Percentiles rank a stretch among this genome's conserved stretches.
phyloP scores from a whole-genome alignment of 2,329 filamentous ascomycete species.

The Cercospora sojina region DNA sequence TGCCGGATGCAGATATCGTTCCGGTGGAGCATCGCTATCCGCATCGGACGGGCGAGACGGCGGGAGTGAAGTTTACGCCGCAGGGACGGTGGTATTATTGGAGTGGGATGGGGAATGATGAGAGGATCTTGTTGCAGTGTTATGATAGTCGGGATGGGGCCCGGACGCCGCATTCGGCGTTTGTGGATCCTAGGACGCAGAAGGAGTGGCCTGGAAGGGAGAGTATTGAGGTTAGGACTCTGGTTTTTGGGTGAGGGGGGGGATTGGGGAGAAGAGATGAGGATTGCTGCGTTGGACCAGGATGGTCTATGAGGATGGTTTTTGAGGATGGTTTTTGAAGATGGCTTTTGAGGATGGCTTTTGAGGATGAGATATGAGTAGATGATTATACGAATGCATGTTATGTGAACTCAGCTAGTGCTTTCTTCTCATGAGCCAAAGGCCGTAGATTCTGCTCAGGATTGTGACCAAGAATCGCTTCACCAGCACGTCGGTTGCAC shows the following conservation, averaged over 20 bases:
- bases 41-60: slow-evolving; percentile 70
- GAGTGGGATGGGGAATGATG: slow-evolving; percentile 68
- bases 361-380: neutral
- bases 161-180: slow-evolving; percentile 69
- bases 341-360: too few relatives aligned
- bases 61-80: slow-evolving; percentile 62
- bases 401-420: neutral
- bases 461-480: too few relatives aligned
- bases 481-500: too few relatives aligned
- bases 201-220: slow-evolving; percentile 65
- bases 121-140: slow-evolving; percentile 54
- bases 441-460: too few relatives aligned
- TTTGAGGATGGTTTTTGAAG: too few relatives aligned
- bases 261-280: neutral
- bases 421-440: neutral
- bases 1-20: slow-evolving; percentile 64
- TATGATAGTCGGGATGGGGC: slow-evolving; percentile 45
- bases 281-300: too few relatives aligned
- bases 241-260: slow-evolving; percentile 63
- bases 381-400: neutral
- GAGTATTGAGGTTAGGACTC: slow-evolving; percentile 83
- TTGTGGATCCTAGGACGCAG: slow-evolving; percentile 70
- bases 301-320: too few relatives aligned
- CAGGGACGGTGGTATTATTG: slow-evolving; percentile 75
- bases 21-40: slow-evolving; percentile 73